Base-by-base conservation (phyloP, 1,284 basidiomycete genomes). In the Stygiomarasmius scandens region DNA sequence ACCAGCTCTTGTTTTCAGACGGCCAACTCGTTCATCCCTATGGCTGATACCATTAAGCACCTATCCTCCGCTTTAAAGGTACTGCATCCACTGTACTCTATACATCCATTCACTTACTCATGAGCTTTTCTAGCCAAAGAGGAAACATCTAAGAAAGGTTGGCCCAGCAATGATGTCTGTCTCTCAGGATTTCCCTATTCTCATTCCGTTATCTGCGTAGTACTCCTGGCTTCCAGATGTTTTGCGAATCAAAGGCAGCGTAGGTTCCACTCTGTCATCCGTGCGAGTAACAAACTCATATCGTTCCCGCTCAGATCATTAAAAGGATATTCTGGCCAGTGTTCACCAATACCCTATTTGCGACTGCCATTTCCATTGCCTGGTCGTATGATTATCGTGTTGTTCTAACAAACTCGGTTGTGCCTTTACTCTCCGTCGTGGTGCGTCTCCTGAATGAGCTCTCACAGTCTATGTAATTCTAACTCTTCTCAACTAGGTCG, bases 171-270 rank as follows among this genome's bases (percentile, higher is more conserved):
- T 22, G 16, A 45, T 23, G 14, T n/a, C n/a, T n/a, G 20, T 24
- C 25, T 23, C 24, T 14, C 54, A 51, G 14, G 34, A n/a, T n/a
- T n/a, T n/a, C n/a, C 34, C 46, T 14, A 25, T 22, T 43, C 44
- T 59, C 20, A 24, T 54, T 50, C 27, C 5, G 47, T 34, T 19
- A 3, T 62, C 64, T 34, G 61, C 65, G 22, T 20, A 94, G 88
- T 93, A 94, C 68, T 92, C 92, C 34, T 96, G 94, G 91, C 75
- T 95, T 22, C 90, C 90, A 10, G 94, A 96, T 71, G 90, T 95
- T 25, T 78, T 95, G 47, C 85, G 92, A 25, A 62, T 93, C 63
- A 86, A 90, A 80, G 85, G 87, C 64, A 91, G 87, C 64, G 89
- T 92, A 67, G 61, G 81, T 72, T 49, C 16, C 49, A 50, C 20